Base-by-base conservation (phyloP, 371 early-diverging fungal species). In the Rhizomucor miehei region DNA sequence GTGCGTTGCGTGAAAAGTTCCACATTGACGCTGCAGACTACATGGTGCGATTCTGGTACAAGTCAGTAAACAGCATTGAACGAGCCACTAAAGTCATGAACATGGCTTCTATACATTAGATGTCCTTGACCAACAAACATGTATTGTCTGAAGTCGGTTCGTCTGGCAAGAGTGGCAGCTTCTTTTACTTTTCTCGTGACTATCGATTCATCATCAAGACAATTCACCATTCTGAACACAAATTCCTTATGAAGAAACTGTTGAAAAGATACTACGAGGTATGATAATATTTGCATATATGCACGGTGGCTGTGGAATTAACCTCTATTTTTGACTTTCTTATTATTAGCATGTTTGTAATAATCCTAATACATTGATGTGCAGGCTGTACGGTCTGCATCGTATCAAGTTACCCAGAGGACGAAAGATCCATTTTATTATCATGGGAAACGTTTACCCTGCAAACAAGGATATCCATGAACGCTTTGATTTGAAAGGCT, bases 121-220 rank as follows among this genome's bases (percentile, higher is more conserved):
- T 91, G 61, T 96, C 97, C 1, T 69, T 97, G 43, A 97, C 98
- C 1, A 92, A 91, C 70, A 94, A 94, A 68, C 97, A 97, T 68
- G 93, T 97, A 43, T 78, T 98, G 0, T 93, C 93, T 20, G 97
- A 98, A 67, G 79, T 97, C n/a, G 91, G 89, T 12, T 92, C 92
- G 21, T 89, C 97, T 5, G 98, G 98, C 19, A 97, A 97, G 71
- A 90, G 90, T 57, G 95, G 96, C 8, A 89, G 89, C 54, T 97
- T 97, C 73, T 96, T 98, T 65, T 98, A 97, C 80, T 94, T 89
- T 75, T 96, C 94, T 16, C 87, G 91, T 56, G 98, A 98, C 75
- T 95, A 92, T 68, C 87, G 97, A 11, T 97, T 94, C 71, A 97
- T 98, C 61, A 98, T 98, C 82, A 98, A 98, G 62, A 97, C 98